Base-by-base conservation (phyloP, 768 basidiomycete species). In the Lactarius psammicola region DNA sequence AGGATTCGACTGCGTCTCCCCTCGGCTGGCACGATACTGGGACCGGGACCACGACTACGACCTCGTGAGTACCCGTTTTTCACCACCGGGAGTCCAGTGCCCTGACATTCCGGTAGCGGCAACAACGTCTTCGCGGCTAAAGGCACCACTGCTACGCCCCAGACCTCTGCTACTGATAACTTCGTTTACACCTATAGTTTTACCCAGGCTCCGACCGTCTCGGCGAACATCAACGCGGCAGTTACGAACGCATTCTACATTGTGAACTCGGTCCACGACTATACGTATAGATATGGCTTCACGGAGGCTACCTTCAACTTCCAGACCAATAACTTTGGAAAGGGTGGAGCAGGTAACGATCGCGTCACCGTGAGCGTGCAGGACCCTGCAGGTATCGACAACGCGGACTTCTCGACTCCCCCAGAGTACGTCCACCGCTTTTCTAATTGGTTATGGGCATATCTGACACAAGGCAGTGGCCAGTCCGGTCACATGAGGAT, bases 291-390 rank as follows among this genome's bases (percentile, higher is more conserved):
- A 55, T 86, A 85, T 67, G 86, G 87, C 2, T 88, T 88, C 74
- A 86, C 84, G 46, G 85, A 86, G 74, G 68, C 68, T 5, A 76
- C 79, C 11, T 85, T 83, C 72, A 88, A 87, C 73, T 87, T 87
- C 79, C 86, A 87, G 74, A 77, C 75, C 42, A 77, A 79, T 72
- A 87, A 86, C 75, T 80, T 81, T 64, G 78, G 76, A 31, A 80
- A 81, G 36, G 84, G 84, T 20, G 85, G 85, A 6, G 69, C 70
- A 44, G 84, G 77, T 6, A 76, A 76, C 56, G 85, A 87, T 72
- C 77, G 78, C 17, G 82, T 87, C 49, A 77, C 79, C 15, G 75
- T 81, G 51, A 82, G 80, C 42, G 83, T 85, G 1, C 84, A 86
- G 72, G 81, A 82, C 62, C 74, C 76, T 6, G 76, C 76, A 18